phyloP scores from a whole-genome alignment of 768 basidiomycete genomes.

The Harrya chromipes region DNA sequence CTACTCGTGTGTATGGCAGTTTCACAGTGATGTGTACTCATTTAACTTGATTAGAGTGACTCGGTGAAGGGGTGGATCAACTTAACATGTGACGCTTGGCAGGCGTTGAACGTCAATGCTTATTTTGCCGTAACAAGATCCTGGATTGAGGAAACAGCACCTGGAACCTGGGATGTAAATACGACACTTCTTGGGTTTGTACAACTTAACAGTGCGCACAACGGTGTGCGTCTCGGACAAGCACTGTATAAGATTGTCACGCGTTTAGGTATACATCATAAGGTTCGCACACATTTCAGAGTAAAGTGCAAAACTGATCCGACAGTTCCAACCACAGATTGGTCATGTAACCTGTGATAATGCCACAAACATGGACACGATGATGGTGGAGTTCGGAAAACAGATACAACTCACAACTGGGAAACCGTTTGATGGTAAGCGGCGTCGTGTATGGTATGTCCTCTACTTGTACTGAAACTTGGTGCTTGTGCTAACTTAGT shows the following conservation, averaged over 20 bases:
- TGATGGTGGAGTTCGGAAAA: slow-evolving; percentile 29
- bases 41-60: not conserved
- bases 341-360: slow-evolving; percentile 38
- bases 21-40: no score
- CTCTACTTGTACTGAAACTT: no score
- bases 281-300: slow-evolving; percentile 21
- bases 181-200: slow-evolving; percentile 36
- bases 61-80: not conserved
- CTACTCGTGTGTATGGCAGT: not conserved
- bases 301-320: no score
- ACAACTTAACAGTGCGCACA: slow-evolving; percentile 37
- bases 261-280: slow-evolving; percentile 27
- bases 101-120: not conserved
- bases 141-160: not conserved
- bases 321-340: slow-evolving; percentile 9
- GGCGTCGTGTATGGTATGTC: no score
- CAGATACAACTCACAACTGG: no score
- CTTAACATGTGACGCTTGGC: not conserved
- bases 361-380: slow-evolving; percentile 36
- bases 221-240: slow-evolving; percentile 34
- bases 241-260: slow-evolving; percentile 36
- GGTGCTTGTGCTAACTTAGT: no score
- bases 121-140: not conserved
- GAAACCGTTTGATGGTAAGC: no score
- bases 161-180: not conserved